Percentiles rank a stretch among this genome's conserved stretches.
phyloP scores from a whole-genome alignment of 345 rosid species.

The Boechera retrofracta region DNA sequence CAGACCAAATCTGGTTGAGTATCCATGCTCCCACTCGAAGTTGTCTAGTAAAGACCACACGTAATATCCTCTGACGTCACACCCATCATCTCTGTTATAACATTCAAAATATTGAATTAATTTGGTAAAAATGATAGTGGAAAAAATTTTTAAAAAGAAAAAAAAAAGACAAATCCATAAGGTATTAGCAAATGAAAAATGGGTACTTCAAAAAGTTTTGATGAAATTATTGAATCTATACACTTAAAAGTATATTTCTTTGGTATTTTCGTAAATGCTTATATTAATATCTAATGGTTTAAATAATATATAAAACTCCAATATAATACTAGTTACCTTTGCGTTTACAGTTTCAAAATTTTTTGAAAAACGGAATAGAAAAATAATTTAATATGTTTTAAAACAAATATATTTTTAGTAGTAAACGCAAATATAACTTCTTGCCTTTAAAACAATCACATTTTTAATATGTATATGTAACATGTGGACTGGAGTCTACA shows the following conservation, averaged over 20 bases:
- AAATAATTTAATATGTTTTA: not conserved
- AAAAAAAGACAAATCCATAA: not conserved
- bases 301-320: not conserved
- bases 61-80: slow-evolving; percentile 9
- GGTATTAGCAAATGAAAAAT: not conserved
- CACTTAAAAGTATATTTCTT: not conserved
- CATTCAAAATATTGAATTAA: not conserved
- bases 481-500: slow-evolving; percentile 21
- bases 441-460: not conserved
- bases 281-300: not conserved
- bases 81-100: slow-evolving; percentile 9
- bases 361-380: not conserved
- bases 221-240: not conserved
- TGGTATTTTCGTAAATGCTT: not conserved
- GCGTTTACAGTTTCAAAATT: not conserved
- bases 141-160: not conserved
- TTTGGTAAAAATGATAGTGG: slow-evolving; percentile 14
- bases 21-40: slow-evolving; percentile 17
- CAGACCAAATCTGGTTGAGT: not conserved
- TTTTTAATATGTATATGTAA: not conserved
- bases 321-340: not conserved
- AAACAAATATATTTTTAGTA: not conserved
- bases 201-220: not conserved
- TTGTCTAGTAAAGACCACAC: slow-evolving; percentile 13
- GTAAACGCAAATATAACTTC: not conserved